Evolutionary conservation across 345 rosid genomes (phyloP), one percentile per base, ranked within the genome.

Genomic region (Physaria fendleri): DNA sequence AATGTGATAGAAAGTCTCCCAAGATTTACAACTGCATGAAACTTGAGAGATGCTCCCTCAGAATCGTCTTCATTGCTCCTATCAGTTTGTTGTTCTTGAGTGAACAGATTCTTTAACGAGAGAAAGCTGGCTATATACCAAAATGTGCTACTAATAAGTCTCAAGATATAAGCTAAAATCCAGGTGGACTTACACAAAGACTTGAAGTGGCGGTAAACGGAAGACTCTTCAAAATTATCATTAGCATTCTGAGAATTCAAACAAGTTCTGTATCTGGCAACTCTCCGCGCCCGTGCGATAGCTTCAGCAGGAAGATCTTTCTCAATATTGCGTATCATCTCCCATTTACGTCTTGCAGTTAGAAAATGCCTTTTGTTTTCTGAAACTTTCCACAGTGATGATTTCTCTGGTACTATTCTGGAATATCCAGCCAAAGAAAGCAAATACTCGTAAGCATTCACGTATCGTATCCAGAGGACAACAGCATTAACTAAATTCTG

Each of bases 201-300:
- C 30, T 50, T 59, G 57, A 61, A 56, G 49, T 2, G 71, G 28
- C 59, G 52, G 46, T 47, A 41, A 55, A 44, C 40, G 46, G 71
- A 71, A 52, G 60, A 61, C 16, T 76, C 74, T 4, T 46, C 61
- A 35, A 39, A 45, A 46, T 48, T 47, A 51, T 56, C 73, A 66
- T 68, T 62, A 72, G 58, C 71, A 69, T 40, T 52, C 53, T 48
- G 80, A 69, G 63, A 54, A 21, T 66, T 59, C 59, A 76, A 51
- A 23, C 58, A 42, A 51, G 81, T 76, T 66, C 82, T 81, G 74
- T 69, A 74, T 53, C 93, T 77, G 57, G 83, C 95, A 61, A 88
- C 78, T 69, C 84, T 79, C 60, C 98, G 75, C 44, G 95, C 98
- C 75, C 78, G 92, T 47, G 84, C 78, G 51, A 92, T 81, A 50